Base-by-base conservation (phyloP, 163 green algal genomes). In the Chlorella variabilis region DNA sequence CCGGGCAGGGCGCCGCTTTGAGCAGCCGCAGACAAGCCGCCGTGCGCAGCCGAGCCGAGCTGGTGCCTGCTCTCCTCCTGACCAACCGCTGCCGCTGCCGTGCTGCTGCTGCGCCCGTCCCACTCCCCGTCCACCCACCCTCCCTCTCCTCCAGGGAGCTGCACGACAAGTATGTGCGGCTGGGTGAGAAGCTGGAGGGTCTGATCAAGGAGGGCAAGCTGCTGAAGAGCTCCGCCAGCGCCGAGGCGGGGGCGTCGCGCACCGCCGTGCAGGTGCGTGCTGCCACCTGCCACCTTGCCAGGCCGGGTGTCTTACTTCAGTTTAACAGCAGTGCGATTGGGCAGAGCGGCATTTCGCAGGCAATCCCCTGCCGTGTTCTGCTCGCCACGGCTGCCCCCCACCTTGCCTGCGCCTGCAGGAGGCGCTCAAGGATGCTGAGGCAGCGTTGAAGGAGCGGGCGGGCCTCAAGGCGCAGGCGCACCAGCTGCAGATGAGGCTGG, bases 91-190 rank as follows among this genome's bases (percentile, higher is more conserved):
- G n/a, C n/a, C n/a, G n/a, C n/a, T n/a, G n/a, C n/a, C n/a, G n/a
- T n/a, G n/a, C n/a, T n/a, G n/a, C n/a, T n/a, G n/a, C n/a, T n/a
- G n/a, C n/a, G n/a, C n/a, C n/a, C n/a, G n/a, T n/a, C n/a, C n/a
- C n/a, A n/a, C n/a, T n/a, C n/a, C n/a, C n/a, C n/a, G n/a, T n/a
- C 54, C 23, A 11, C 54, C 61, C 8, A 25, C 29, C 29, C 6
- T 69, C 17, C 61, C 29, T 5, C 8, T 2, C 21, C 59, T 3
- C 11, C 49, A 83, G 77, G 66, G 77, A 77, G 49, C 66, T 83
- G 34, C 77, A 83, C n/a, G 77, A 77, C 63, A 83, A 83, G 65
- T 83, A 83, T 49, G 65, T 77, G 29, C 20, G 29, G 34, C 51
- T 83, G 36, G 77, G 77, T 1, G 77, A 83, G 38, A 38, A n/a